These are phyloP conservation scores for Bipolaris zeicola DNA, from an alignment of 2,329 filamentous ascomycete species.

Conservation along the genomic window DNA sequence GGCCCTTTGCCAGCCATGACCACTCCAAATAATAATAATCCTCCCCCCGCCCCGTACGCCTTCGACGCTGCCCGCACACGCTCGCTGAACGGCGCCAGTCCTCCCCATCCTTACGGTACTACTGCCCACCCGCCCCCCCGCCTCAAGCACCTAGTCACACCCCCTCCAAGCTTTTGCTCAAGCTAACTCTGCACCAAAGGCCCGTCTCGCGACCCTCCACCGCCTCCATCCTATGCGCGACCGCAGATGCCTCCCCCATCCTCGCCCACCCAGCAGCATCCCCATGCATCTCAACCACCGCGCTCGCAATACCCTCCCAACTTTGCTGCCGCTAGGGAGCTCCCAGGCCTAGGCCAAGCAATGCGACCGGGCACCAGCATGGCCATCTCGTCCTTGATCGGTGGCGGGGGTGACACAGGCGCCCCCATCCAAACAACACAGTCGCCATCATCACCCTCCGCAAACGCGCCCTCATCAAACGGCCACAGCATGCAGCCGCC, in stretches of 20 bases:
- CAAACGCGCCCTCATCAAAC: constrained; percentile 45
- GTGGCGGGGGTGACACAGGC: constrained; percentile 58
- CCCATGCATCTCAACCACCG: constrained; percentile 47
- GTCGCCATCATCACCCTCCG: constrained; percentile 55
- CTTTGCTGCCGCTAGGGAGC: constrained; percentile 60
- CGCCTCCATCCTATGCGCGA: constrained; percentile 50
- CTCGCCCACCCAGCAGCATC: constrained; percentile 52
- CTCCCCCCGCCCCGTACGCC: constrained; percentile 48
- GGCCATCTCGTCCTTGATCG: constrained; percentile 76
- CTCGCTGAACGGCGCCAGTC: constrained; percentile 50
- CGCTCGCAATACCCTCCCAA: constrained; percentile 49
- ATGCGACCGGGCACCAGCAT: constrained; percentile 68
- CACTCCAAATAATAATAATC: constrained; percentile 33
- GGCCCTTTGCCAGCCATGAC: constrained; percentile 45
- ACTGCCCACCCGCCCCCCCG: constrained; percentile 17
- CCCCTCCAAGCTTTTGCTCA: background rate
- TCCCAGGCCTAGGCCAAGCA: constrained; percentile 57
- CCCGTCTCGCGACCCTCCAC: constrained; percentile 47
- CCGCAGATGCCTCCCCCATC: constrained; percentile 58
- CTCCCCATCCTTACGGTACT: constrained; percentile 43
- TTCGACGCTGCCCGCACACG: constrained; percentile 52
- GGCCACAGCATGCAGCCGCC: constrained; percentile 55
- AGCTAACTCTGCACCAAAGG: constrained; percentile 38
- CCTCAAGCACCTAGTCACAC: background rate
- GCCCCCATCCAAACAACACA: constrained; percentile 48